Evolutionary conservation across 441 rosid genomes (phyloP).

Genomic region (Lepidium campestre): DNA sequence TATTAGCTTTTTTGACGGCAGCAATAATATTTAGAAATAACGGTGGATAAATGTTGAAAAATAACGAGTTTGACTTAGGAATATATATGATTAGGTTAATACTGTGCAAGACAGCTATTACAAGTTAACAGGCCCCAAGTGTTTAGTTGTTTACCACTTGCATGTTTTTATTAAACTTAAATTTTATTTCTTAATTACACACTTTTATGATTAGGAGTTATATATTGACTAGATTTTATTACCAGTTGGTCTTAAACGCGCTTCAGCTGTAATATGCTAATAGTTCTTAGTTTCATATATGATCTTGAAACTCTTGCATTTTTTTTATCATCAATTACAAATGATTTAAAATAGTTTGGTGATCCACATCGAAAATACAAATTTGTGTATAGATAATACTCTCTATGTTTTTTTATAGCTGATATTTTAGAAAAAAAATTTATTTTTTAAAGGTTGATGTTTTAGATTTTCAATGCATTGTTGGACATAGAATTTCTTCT

Average conservation of each 20-base stretch:
- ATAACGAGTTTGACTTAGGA: conserved; percentile 7
- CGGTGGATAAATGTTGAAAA: conserved; percentile 12
- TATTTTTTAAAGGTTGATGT: too few relatives aligned
- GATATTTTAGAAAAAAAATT: too few relatives aligned
- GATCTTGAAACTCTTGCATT: not conserved
- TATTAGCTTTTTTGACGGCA: not conserved
- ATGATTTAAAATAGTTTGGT: too few relatives aligned
- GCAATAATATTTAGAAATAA: not conserved
- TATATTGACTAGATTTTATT: conserved; percentile 2
- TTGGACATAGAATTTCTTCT: too few relatives aligned
- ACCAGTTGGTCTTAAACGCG: not conserved
- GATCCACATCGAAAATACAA: too few relatives aligned
- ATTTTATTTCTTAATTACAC: not conserved
- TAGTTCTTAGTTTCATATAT: not conserved
- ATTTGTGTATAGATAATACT: too few relatives aligned
- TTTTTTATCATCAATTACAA: too few relatives aligned
- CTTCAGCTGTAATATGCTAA: not conserved
- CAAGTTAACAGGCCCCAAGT: conserved; percentile 1
- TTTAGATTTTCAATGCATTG: too few relatives aligned
- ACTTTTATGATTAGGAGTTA: not conserved
- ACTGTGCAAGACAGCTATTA: conserved; percentile 12
- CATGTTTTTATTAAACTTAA: not conserved
- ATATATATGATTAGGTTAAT: not conserved
- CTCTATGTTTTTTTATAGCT: too few relatives aligned
- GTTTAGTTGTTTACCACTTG: conserved; percentile 20